Percentiles rank a stretch among this genome's conserved stretches.
phyloP scores from a whole-genome alignment of 2,329 filamentous ascomycete genomes.

The Trichoderma sp. region DNA sequence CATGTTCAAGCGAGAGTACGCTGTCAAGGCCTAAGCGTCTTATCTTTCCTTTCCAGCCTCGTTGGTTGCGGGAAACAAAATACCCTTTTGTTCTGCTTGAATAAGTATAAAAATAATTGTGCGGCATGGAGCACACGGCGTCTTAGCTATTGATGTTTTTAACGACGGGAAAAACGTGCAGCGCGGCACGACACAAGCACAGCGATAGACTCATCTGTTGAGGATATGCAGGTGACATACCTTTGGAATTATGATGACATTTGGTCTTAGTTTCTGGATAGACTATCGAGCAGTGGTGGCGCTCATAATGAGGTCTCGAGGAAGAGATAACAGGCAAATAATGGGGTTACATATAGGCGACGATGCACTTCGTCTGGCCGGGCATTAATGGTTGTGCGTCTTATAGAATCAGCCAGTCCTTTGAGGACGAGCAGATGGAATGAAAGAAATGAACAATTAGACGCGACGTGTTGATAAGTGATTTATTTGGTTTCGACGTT shows the following conservation, averaged over 20 bases:
- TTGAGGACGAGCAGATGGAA: background rate
- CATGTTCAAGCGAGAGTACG: conserved; percentile 82
- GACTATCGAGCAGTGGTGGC: conserved; percentile 15
- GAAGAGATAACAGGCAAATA: background rate
- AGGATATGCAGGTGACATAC: conserved; percentile 21
- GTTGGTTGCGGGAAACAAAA: background rate
- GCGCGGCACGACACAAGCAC: conserved; percentile 23
- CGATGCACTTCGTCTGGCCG: background rate
- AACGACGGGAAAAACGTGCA: conserved; percentile 7
- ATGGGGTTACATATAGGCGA: background rate
- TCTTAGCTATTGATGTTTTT: conserved; percentile 5
- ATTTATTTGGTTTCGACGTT: background rate
- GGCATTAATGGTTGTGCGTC: conserved; percentile 11
- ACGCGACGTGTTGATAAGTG: conserved; percentile 1
- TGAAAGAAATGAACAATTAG: background rate
- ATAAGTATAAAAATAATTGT: conserved; percentile 17
- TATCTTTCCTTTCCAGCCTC: background rate
- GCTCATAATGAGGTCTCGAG: conserved; percentile 28
- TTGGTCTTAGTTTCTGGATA: conserved; percentile 19
- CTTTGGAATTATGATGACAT: conserved; percentile 1
- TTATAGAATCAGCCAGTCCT: conserved; percentile 7
- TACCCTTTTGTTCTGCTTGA: conserved; percentile 11
- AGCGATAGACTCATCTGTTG: conserved; percentile 28
- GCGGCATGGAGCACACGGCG: conserved; percentile 22
- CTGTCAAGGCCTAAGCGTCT: conserved; percentile 65